Evolutionary conservation across 1,139 yeast genomes (phyloP).

Genomic region (Yamadazyma kanchanaburiensis): DNA sequence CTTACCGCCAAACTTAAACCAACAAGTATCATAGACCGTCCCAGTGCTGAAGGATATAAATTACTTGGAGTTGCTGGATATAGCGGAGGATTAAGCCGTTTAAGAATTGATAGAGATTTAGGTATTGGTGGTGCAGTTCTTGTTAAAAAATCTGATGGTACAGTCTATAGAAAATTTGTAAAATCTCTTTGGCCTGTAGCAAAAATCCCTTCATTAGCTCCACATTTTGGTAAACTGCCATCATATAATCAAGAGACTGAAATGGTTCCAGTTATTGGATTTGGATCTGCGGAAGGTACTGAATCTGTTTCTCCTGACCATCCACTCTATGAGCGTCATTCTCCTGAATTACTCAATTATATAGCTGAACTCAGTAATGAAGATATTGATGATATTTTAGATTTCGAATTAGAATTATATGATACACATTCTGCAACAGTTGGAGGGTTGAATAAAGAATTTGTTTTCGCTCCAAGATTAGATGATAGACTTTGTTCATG

Average conservation of each 20-base stretch:
- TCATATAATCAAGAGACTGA: slow-evolving; percentile 57
- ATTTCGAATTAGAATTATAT: slow-evolving; percentile 59
- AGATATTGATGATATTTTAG: slow-evolving; percentile 50
- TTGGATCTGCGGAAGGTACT: background rate
- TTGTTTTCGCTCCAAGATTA: slow-evolving; percentile 60
- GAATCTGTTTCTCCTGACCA: slow-evolving; percentile 2
- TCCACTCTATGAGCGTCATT: slow-evolving; percentile 54
- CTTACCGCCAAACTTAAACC: slow-evolving; percentile 60
- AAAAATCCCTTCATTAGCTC: slow-evolving; percentile 62
- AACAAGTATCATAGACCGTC: slow-evolving; percentile 35
- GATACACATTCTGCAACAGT: slow-evolving; percentile 61
- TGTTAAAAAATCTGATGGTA: slow-evolving; percentile 29
- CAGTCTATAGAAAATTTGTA: slow-evolving; percentile 41
- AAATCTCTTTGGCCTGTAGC: slow-evolving; percentile 66
- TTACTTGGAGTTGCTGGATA: slow-evolving; percentile 66
- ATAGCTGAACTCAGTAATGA: slow-evolving; percentile 47
- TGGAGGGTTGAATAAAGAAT: slow-evolving; percentile 62
- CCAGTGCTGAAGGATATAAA: slow-evolving; percentile 53
- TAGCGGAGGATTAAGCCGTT: slow-evolving; percentile 52
- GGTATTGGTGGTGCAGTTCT: slow-evolving; percentile 64
- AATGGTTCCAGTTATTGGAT: slow-evolving; percentile 59
- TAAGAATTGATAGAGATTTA: slow-evolving; percentile 67
- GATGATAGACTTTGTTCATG: slow-evolving; percentile 67
- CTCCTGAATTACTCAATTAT: slow-evolving; percentile 52
- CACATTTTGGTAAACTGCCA: slow-evolving; percentile 57